Evolutionary conservation across 2,329 filamentous ascomycete genomes (phyloP), one percentile per base, ranked within the genome.

Genomic region (Ilyonectria destructans): DNA sequence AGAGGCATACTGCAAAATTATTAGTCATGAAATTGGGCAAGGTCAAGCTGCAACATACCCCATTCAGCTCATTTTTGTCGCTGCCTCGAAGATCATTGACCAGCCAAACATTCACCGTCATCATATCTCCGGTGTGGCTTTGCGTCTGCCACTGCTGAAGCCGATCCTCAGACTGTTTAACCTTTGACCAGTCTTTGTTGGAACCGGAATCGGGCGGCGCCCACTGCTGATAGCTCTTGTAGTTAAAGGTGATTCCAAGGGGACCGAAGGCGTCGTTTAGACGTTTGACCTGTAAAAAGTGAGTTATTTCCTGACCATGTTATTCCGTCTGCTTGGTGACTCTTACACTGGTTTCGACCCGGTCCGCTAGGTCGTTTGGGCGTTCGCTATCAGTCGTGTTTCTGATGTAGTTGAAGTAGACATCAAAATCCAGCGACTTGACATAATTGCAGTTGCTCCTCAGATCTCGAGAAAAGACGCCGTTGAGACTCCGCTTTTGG

Each of bases 91-190:
- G 54, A 3, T 54, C 59, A 17, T 67, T 67, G 3, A 67, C 58
- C 5, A 67, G 59, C 65, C 65, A 67, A 3, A 67, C 49, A 9
- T 67, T 67, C 21, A 67, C 23, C 7, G 65, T 63, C 65, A 63
- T 63, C 37, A 63, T 54, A 31, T 67, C 35, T 21, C 65, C 59
- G 2, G 40, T 48, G 13, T 52, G 65, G 1, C 54, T 63, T 17
- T 67, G 40, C 7, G n/a, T 48, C 29, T 63, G 65, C 59, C 61
- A 67, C 33, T 54, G 46, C 12, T 67, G 13, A 3, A 67, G 48
- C 10, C 61, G 29, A 4, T 58, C 37, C 13, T 49, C 55, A 19
- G 33, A 49, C 23, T 62, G 58, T 6, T 31, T 63, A 6, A 67
- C 40, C 31, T 33, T 67, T 10, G 65, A 62, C 65, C 65, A 67